Conservation (phyloP, 768 basidiomycete species). For the Pisolithus sp. region DNA sequence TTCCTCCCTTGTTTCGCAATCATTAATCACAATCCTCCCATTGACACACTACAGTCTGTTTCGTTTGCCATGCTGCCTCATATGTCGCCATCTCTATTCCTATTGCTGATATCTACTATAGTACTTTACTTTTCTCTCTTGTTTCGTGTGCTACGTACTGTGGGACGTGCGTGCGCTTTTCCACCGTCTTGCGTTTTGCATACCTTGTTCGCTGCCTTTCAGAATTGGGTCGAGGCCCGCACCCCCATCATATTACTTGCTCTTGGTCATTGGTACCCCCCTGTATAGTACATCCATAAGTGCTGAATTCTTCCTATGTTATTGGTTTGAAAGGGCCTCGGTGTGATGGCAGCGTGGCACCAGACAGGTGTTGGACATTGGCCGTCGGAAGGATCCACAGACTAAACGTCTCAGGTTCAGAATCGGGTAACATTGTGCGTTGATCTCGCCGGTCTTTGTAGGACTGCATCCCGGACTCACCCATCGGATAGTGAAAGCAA, state of each 20-base stretch:
- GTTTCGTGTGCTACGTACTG: conserved; percentile 5
- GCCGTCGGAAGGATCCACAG: too few species aligned
- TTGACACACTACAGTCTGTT: conserved; percentile 12
- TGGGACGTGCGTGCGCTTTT: conserved; percentile 3
- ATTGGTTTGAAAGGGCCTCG: background rate
- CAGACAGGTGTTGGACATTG: too few species aligned
- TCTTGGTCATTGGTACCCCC: conserved; percentile 3
- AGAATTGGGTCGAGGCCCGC: conserved; percentile 2
- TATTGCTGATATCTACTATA: conserved; percentile 29
- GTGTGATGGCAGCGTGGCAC: background rate
- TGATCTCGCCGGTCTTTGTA: too few species aligned
- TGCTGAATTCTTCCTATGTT: conserved; percentile 7
- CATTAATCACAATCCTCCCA: conserved; percentile 25
- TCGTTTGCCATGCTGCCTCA: conserved; percentile 11
- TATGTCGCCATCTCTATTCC: conserved; percentile 18
- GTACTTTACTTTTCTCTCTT: conserved; percentile 20
- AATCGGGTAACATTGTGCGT: too few species aligned
- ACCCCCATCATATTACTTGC: conserved; percentile 1
- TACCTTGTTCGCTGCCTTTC: conserved; percentile 6
- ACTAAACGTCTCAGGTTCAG: too few species aligned
- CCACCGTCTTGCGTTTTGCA: conserved; percentile 11
- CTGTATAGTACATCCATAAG: conserved; percentile 9
- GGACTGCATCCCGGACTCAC: too few species aligned
- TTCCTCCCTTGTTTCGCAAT: conserved; percentile 19
- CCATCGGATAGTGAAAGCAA: too few species aligned